Conservation (phyloP, 2,329 filamentous ascomycete species). For the Kalaharituber pfeilii region DNA sequence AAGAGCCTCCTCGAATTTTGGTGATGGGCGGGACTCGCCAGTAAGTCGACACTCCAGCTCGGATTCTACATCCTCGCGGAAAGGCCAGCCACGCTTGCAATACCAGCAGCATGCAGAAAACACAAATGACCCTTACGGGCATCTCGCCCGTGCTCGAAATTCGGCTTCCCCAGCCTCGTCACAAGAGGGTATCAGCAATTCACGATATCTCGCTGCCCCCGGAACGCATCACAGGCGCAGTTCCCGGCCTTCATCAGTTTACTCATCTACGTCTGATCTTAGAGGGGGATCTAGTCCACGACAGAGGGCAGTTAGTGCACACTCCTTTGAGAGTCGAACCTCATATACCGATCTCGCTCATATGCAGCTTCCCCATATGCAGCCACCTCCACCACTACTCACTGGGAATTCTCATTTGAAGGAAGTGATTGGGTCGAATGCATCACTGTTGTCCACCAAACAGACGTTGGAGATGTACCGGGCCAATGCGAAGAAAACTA, state of each 20-base stretch:
- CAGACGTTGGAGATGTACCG: constrained; percentile 97
- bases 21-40: constrained; percentile 11
- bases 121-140: constrained; percentile 28
- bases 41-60: constrained; percentile 12
- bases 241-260: constrained; percentile 13
- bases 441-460: constrained; percentile 73
- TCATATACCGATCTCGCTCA: constrained; percentile 31
- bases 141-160: constrained; percentile 7
- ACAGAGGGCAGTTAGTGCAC: constrained; percentile 17
- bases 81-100: constrained; percentile 43
- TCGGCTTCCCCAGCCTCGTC: constrained; percentile 15
- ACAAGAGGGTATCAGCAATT: constrained; percentile 1
- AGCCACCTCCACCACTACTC: constrained; percentile 45
- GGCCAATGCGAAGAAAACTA: constrained; percentile 92
- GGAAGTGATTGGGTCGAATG: constrained; percentile 67
- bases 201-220: constrained; percentile 12
- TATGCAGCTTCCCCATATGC: constrained; percentile 28
- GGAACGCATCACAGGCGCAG: constrained; percentile 8
- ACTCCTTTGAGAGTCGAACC: constrained; percentile 30
- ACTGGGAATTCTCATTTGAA: constrained; percentile 74
- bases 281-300: constrained; percentile 11
- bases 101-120: constrained; percentile 33
- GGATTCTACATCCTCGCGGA: constrained; percentile 1
- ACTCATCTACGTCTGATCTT: constrained; percentile 11
- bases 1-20: constrained; percentile 11